Conservation (phyloP, 78 protist genomes). For the Dictyostelium discoideum region DNA sequence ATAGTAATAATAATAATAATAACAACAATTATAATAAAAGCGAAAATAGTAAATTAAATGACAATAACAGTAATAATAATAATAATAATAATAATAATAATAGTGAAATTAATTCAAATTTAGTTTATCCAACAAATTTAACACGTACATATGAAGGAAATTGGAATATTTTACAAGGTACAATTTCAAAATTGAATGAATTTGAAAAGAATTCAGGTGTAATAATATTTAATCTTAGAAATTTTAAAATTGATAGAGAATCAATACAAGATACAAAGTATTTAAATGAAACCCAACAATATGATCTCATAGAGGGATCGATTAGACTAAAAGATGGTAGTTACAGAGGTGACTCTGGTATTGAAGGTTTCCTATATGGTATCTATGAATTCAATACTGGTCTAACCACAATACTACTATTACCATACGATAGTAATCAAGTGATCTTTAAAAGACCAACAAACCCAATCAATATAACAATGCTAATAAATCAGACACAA, state of each 20-base stretch:
- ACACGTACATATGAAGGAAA: constrained; percentile 17
- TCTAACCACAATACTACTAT: constrained; percentile 11
- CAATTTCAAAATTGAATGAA: neutral
- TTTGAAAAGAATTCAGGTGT: constrained; percentile 40
- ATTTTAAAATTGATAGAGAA: neutral
- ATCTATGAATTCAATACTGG: constrained; percentile 69
- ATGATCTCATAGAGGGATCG: constrained; percentile 56
- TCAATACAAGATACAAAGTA: neutral
- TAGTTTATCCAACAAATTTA: constrained; percentile 43
- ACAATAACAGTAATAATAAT: neutral
- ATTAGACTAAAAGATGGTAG: constrained; percentile 55
- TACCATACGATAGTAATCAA: constrained; percentile 13
- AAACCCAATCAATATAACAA: neutral
- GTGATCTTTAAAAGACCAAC: neutral
- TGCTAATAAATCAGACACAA: neutral
- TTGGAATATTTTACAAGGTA: neutral
- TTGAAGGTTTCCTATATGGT: constrained; percentile 32
- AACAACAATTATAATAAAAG: too few species aligned
- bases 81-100: neutral
- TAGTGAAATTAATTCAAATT: neutral
- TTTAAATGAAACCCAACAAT: neutral
- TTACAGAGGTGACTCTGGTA: neutral
- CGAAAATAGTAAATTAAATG: neutral
- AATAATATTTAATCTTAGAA: constrained; percentile 3
- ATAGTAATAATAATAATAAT: neutral